phyloP scores from a whole-genome alignment of 306 rosid genomes.

The Cicer cuneatum region DNA sequence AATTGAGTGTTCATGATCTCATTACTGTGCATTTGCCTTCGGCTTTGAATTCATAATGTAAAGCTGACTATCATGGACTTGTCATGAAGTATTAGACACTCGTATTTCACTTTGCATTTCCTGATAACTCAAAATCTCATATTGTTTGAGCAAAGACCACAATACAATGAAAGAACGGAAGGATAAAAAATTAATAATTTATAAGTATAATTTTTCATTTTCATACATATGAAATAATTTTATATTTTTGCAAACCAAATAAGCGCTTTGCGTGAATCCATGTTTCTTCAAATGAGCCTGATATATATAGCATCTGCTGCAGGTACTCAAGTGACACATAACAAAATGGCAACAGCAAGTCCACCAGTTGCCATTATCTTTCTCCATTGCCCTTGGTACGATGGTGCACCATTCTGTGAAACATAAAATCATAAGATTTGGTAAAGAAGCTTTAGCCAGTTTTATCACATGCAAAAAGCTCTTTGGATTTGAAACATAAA shows the following conservation, averaged over 20 bases:
- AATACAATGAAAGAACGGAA: slow-evolving; percentile 14
- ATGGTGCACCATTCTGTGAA: slow-evolving; percentile 66
- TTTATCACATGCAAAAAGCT: not conserved
- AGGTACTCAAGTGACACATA: slow-evolving; percentile 50
- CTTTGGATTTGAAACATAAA: no score
- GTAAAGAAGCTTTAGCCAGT: slow-evolving; percentile 5
- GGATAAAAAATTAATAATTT: not conserved
- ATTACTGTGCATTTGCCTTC: not conserved
- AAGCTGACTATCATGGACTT: not conserved
- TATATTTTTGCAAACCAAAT: slow-evolving; percentile 41
- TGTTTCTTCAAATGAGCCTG: slow-evolving; percentile 27
- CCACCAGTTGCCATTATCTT: slow-evolving; percentile 51
- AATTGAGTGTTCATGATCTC: not conserved
- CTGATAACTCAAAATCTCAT: slow-evolving; percentile 28
- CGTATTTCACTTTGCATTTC: not conserved
- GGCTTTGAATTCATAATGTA: not conserved
- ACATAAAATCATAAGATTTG: slow-evolving; percentile 16
- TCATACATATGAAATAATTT: slow-evolving; percentile 42
- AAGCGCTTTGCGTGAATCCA: slow-evolving; percentile 33
- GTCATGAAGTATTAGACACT: not conserved
- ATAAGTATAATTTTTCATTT: not conserved
- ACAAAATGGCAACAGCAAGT: slow-evolving; percentile 62
- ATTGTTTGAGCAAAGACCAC: slow-evolving; percentile 10
- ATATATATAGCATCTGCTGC: slow-evolving; percentile 45
- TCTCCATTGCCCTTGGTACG: slow-evolving; percentile 54